Evolutionary conservation across 768 basidiomycete species (phyloP).

Genomic region (Trametes sanguinea): DNA sequence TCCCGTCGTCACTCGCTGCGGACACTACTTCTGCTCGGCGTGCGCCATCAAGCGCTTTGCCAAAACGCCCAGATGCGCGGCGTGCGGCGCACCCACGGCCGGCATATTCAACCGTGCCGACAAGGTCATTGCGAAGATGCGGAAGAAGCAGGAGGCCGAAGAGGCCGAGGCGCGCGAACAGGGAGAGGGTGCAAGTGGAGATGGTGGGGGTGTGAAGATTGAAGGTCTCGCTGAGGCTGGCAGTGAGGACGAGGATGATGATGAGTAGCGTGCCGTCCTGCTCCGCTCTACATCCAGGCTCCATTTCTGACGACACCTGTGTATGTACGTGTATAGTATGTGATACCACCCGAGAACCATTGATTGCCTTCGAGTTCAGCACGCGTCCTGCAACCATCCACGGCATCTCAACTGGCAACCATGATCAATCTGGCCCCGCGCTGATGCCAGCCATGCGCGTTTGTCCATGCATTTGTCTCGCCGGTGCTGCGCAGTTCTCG

Average conservation of each 20-base stretch:
- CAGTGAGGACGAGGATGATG: slow-evolving; percentile 32
- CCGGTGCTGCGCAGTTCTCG: background rate
- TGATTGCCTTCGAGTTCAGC: background rate
- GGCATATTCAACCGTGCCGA: slow-evolving; percentile 97
- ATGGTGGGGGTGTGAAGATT: slow-evolving; percentile 39
- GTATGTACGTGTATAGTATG: slow-evolving; percentile 20
- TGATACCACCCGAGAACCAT: background rate
- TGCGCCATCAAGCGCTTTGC: slow-evolving; percentile 95
- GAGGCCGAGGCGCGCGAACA: slow-evolving; percentile 49
- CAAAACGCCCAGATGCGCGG: slow-evolving; percentile 93
- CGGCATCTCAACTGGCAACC: no score
- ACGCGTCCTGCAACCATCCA: no score
- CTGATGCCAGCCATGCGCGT: no score
- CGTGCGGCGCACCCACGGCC: slow-evolving; percentile 89
- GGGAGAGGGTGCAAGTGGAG: slow-evolving; percentile 20
- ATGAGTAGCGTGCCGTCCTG: slow-evolving; percentile 27
- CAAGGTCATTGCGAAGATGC: slow-evolving; percentile 87
- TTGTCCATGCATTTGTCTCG: background rate
- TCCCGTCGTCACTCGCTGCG: slow-evolving; percentile 94
- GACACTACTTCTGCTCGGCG: slow-evolving; percentile 93
- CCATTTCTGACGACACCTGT: background rate
- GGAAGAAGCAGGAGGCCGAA: slow-evolving; percentile 66
- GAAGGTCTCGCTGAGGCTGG: slow-evolving; percentile 51
- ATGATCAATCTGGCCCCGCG: no score
- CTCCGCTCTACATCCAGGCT: background rate